Base-by-base conservation (phyloP, 805 yeast species). In the Starmera quercuum region DNA sequence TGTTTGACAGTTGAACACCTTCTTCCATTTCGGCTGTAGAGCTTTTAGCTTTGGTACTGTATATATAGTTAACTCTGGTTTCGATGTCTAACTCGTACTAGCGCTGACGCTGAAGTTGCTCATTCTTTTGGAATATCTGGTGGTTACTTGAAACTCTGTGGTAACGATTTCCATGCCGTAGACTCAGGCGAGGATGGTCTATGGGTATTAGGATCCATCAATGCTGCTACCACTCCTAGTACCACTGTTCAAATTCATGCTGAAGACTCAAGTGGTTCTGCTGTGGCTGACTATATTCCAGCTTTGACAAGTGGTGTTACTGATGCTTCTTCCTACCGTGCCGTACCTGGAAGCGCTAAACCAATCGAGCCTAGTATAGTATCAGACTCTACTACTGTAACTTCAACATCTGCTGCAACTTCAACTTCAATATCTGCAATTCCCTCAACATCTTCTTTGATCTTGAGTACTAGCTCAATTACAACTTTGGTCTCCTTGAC, bases 91-190 rank as follows among this genome's bases (percentile, higher is more conserved):
- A n/a, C n/a, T n/a, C n/a, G n/a, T n/a, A n/a, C n/a, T n/a, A n/a
- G n/a, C n/a, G n/a, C n/a, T 6, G 19, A 18, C 25, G 26, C 26
- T 8, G n/a, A 13, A 7, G 14, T 19, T 25, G 33, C 33, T 13
- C 14, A 18, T 14, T 36, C 38, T 19, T 35, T 22, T 7, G 4
- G 28, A 4, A 15, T 34, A 25, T n/a, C 11, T 5, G 38, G 26
- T 20, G 35, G 38, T 25, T 26, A 26, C 13, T 26, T 35, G 15
- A 18, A 31, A 16, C 13, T 35, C 7, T 35, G 25, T 31, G 35
- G 35, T 2, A 22, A 19, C 9, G 30, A 31, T 20, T 35, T 35
- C 26, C 35, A 35, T 19, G 38, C 38, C 11, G 30, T 35, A 13
- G 32, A 28, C 10, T 11, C 29, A 8, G 38, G 36, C 13, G 19